These are phyloP conservation scores for Pseudogymnoascus sp. DNA, from an alignment of 2,329 filamentous ascomycete species.

Conservation along the genomic window DNA sequence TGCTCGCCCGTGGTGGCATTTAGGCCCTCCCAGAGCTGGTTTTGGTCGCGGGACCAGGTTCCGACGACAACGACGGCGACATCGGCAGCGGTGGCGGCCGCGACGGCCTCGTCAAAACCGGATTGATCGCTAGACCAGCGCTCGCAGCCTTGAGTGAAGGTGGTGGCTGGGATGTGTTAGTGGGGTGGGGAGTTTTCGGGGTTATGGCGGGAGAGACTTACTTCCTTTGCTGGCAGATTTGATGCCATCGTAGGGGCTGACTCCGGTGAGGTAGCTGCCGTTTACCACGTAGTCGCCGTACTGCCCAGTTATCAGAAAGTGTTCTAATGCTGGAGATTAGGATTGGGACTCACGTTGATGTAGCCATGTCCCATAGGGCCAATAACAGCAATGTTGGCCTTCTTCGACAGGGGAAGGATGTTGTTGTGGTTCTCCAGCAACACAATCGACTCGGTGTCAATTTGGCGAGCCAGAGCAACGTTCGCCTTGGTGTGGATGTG, in stretches of 20 bases:
- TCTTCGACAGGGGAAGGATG: slow-evolving; percentile 58
- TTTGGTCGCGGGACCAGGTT: slow-evolving; percentile 68
- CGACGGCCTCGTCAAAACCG: slow-evolving; percentile 59
- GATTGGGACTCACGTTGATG: slow-evolving; percentile 51
- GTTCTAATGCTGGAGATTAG: slow-evolving; percentile 1
- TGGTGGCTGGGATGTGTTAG: slow-evolving; percentile 34
- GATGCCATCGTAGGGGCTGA: slow-evolving; percentile 65
- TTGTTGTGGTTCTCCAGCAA: slow-evolving; percentile 68
- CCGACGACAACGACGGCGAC: slow-evolving; percentile 68
- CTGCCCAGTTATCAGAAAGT: slow-evolving; percentile 28
- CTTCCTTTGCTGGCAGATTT: slow-evolving; percentile 50
- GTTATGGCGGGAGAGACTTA: background rate
- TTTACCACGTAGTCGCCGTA: slow-evolving; percentile 70
- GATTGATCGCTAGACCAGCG: slow-evolving; percentile 65
- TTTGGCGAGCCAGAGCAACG: slow-evolving; percentile 59
- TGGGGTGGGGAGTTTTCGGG: background rate
- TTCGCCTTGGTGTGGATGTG: slow-evolving; percentile 64
- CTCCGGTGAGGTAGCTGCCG: slow-evolving; percentile 53
- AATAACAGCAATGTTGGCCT: slow-evolving; percentile 64
- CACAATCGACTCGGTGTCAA: slow-evolving; percentile 74
- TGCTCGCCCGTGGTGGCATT: slow-evolving; percentile 73
- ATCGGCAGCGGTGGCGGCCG: slow-evolving; percentile 58
- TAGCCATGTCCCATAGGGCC: slow-evolving; percentile 67
- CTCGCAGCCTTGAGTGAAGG: slow-evolving; percentile 64
- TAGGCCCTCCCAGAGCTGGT: slow-evolving; percentile 60